phyloP scores from a whole-genome alignment of 1,139 yeast genomes.

The Scheffersomyces illinoinensis region DNA sequence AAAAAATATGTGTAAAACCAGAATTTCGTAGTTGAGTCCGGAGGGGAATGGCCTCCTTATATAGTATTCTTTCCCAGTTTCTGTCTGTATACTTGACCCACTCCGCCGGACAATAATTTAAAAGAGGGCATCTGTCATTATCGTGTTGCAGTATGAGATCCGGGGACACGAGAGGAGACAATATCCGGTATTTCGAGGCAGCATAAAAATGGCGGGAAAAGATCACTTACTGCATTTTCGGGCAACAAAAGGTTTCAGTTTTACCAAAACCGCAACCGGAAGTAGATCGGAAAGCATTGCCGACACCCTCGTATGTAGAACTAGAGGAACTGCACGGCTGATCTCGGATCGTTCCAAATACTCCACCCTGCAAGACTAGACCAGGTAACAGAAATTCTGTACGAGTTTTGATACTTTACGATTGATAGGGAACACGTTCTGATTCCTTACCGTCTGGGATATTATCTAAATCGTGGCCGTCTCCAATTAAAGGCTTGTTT shows the following conservation, averaged over 20 bases:
- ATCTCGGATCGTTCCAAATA: background rate
- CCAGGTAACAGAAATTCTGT: background rate
- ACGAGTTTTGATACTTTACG: background rate
- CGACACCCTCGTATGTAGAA: background rate
- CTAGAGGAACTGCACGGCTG: background rate
- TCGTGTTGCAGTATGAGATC: background rate
- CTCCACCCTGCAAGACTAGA: background rate
- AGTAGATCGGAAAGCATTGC: background rate
- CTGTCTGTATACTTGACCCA: background rate
- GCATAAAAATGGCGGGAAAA: background rate
- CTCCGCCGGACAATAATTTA: background rate
- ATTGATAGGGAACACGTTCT: background rate
- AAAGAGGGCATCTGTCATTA: background rate
- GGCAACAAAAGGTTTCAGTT: background rate
- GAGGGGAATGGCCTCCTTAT: background rate
- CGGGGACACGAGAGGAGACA: background rate
- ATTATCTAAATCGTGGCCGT: background rate
- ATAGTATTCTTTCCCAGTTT: background rate
- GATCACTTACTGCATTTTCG: background rate
- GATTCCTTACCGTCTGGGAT: background rate
- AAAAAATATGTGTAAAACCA: too few relatives aligned
- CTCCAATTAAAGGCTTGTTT: background rate
- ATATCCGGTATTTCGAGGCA: background rate
- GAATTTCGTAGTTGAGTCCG: background rate
- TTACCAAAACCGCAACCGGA: background rate